phyloP scores from a whole-genome alignment of 345 rosid species.

The Hibiscus syriacus region DNA sequence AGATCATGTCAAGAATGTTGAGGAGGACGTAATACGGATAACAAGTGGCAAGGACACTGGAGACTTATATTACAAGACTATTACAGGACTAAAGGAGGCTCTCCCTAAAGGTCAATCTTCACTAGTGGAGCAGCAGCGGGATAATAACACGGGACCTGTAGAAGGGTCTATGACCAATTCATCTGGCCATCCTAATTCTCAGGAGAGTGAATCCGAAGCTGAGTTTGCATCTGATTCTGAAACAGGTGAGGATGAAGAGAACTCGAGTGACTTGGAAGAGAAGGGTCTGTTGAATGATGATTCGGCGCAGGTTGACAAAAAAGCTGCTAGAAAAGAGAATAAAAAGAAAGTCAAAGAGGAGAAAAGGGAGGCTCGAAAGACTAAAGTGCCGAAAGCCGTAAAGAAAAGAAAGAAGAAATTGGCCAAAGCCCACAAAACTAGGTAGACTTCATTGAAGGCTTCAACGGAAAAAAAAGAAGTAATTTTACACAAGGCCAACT shows the following conservation, averaged over 20 bases:
- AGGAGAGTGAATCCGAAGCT: conserved; percentile 16
- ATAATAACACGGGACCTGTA: conserved; percentile 9
- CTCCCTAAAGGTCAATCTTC: conserved; percentile 31
- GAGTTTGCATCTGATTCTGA: conserved; percentile 24
- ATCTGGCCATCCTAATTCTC: conserved; percentile 6
- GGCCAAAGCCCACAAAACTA: conserved; percentile 42
- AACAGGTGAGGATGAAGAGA: conserved; percentile 33
- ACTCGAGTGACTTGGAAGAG: conserved; percentile 30
- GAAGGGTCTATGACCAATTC: conserved; percentile 13
- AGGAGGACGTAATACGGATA: conserved; percentile 65
- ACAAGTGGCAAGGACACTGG: conserved; percentile 70
- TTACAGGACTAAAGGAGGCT: conserved; percentile 76
- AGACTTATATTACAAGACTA: conserved; percentile 69
- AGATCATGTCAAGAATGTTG: conserved; percentile 64
- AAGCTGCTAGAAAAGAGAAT: conserved; percentile 85
- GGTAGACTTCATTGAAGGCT: conserved; percentile 9
- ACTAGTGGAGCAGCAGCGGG: conserved; percentile 9
- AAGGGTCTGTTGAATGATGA: conserved; percentile 13
- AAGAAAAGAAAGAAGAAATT: conserved; percentile 88
- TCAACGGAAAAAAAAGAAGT: neutral
- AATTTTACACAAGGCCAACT: neutral
- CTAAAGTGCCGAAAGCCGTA: conserved; percentile 72
- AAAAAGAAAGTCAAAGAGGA: conserved; percentile 97
- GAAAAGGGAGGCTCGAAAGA: conserved; percentile 83
- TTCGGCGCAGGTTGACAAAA: conserved; percentile 39